phyloP scores from a whole-genome alignment of 495 filamentous ascomycete species.

The Delitschia confertaspora region DNA sequence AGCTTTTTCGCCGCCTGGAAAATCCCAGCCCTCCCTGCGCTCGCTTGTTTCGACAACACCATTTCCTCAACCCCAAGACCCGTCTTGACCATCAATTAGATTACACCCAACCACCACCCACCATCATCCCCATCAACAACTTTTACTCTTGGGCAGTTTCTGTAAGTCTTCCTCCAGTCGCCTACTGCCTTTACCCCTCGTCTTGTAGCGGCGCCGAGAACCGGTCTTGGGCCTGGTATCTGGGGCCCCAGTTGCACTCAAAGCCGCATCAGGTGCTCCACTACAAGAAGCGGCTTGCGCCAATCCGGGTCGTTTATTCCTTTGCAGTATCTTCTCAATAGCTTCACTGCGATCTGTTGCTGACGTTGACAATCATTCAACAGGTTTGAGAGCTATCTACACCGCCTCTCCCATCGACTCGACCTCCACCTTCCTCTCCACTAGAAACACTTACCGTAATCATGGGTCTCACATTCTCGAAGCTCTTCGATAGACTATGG shows the following conservation, averaged over 20 bases:
- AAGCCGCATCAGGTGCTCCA: constrained; percentile 16
- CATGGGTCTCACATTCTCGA: constrained; percentile 93
- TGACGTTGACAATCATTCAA: constrained; percentile 1
- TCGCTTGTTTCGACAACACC: constrained; percentile 18
- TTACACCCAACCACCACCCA: constrained; percentile 18
- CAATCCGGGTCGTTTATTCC: background rate
- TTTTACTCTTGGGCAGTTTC: constrained; percentile 15
- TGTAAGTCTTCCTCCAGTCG: constrained; percentile 13
- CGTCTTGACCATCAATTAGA: constrained; percentile 27
- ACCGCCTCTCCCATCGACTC: constrained; percentile 22
- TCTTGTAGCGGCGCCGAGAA: constrained; percentile 1
- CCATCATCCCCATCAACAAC: constrained; percentile 16
- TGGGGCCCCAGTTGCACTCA: constrained; percentile 4
- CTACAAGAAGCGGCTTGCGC: constrained; percentile 7
- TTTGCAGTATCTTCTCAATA: background rate
- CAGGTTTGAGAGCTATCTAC: constrained; percentile 27
- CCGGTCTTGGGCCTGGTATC: constrained; percentile 6
- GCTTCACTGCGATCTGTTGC: constrained; percentile 1
- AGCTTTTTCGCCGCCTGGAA: constrained; percentile 28
- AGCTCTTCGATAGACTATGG: constrained; percentile 89
- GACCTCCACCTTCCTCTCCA: constrained; percentile 6
- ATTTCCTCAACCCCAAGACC: constrained; percentile 24
- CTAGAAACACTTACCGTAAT: constrained; percentile 40
- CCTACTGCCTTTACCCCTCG: background rate
- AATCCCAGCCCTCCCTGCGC: constrained; percentile 1